phyloP scores from a whole-genome alignment of 148 eudicot species.

The Fagopyrum tataricum region DNA sequence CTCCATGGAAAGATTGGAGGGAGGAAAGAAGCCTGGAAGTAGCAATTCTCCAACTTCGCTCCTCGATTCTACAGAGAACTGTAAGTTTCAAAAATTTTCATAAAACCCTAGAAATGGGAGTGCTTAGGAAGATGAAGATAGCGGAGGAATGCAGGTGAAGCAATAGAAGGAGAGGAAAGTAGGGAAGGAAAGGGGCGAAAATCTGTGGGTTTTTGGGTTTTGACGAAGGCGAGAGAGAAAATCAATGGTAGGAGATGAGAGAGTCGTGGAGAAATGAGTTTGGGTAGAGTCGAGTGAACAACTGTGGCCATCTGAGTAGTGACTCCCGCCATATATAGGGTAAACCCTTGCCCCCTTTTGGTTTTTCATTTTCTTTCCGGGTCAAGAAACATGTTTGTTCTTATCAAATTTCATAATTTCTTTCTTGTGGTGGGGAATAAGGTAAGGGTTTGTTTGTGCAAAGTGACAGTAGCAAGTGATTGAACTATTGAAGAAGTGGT shows the following conservation, averaged over 20 bases:
- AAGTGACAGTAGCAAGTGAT: too few species aligned
- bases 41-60: background rate
- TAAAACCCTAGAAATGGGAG: conserved; percentile 15
- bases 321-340: conserved; percentile 12
- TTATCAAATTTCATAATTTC: too few species aligned
- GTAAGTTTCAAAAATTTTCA: background rate
- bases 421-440: too few species aligned
- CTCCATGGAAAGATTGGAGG: conserved; percentile 34
- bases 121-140: background rate
- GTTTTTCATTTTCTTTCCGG: background rate
- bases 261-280: background rate
- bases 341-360: background rate
- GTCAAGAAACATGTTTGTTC: too few species aligned
- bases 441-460: too few species aligned
- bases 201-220: background rate
- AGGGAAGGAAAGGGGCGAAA: background rate
- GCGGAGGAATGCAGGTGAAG: conserved; percentile 1
- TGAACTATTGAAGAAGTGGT: too few species aligned
- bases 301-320: background rate
- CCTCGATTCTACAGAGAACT: background rate
- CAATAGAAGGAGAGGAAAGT: background rate
- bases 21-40: background rate
- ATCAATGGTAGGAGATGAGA: background rate
- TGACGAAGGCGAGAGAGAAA: background rate
- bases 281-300: background rate